Percentiles rank a stretch among this genome's conserved stretches.
phyloP scores from a whole-genome alignment of 495 filamentous ascomycete genomes.

The Aspergillus diversus region DNA sequence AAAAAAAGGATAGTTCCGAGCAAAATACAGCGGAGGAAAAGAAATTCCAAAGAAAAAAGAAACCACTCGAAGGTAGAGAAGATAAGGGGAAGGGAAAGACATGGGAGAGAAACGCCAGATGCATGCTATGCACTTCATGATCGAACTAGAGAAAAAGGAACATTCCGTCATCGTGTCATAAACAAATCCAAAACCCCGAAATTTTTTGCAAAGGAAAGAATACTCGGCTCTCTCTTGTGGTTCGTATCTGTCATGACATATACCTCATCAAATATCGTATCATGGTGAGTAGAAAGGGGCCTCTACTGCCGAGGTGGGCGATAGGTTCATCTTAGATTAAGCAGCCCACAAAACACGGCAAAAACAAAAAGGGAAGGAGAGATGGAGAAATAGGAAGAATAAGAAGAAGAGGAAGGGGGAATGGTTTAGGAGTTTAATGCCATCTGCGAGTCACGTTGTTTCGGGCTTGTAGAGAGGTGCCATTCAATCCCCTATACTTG shows the following conservation, averaged over 20 bases:
- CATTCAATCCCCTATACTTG: constrained; percentile 15
- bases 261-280: constrained; percentile 1
- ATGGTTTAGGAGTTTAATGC: constrained; percentile 2
- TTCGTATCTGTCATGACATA: constrained; percentile 3
- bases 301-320: too few species aligned
- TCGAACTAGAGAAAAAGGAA: background rate
- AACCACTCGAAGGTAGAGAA: background rate
- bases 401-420: constrained; percentile 3
- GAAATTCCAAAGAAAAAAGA: constrained; percentile 1
- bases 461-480: constrained; percentile 13
- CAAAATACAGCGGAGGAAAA: constrained; percentile 5
- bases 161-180: constrained; percentile 6
- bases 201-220: background rate
- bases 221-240: background rate
- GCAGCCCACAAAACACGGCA: too few species aligned
- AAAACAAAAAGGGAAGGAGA: background rate
- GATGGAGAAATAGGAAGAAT: background rate
- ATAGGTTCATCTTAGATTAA: too few species aligned
- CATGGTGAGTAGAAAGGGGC: background rate
- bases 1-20: background rate
- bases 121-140: constrained; percentile 20
- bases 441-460: constrained; percentile 3
- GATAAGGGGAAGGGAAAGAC: constrained; percentile 6
- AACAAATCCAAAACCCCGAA: constrained; percentile 11
- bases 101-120: constrained; percentile 15